phyloP scores from a whole-genome alignment of 345 rosid species.

The Gossypium australe region DNA sequence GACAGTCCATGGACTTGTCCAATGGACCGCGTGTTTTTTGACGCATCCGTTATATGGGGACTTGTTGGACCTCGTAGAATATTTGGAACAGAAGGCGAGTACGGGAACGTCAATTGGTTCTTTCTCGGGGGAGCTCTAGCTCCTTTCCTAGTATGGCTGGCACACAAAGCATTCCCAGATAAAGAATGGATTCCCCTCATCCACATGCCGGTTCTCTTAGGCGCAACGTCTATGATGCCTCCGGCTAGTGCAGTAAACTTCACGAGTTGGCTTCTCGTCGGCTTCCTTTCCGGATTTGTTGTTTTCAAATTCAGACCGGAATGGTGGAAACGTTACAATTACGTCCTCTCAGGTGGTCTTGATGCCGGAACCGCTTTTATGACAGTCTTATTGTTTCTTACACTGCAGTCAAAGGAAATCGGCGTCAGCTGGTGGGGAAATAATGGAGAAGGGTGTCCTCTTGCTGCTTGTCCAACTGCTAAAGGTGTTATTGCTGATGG shows the following conservation, averaged over 20 bases:
- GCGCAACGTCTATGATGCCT: slow-evolving; percentile 67
- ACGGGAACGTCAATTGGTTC: slow-evolving; percentile 61
- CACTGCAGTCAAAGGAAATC: slow-evolving; percentile 39
- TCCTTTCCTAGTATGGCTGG: slow-evolving; percentile 60
- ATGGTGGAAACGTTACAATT: slow-evolving; percentile 67
- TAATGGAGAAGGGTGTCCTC: slow-evolving; percentile 45
- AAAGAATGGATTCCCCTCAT: slow-evolving; percentile 50
- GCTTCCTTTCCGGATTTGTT: slow-evolving; percentile 50
- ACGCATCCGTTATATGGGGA: slow-evolving; percentile 85
- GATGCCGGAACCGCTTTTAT: slow-evolving; percentile 81
- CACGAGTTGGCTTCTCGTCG: slow-evolving; percentile 61
- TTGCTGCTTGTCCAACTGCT: slow-evolving; percentile 73
- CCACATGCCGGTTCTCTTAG: slow-evolving; percentile 65
- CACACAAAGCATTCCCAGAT: slow-evolving; percentile 54
- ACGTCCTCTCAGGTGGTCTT: slow-evolving; percentile 61
- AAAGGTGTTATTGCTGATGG: slow-evolving; percentile 43
- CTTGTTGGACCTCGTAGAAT: slow-evolving; percentile 77
- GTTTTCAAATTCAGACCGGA: slow-evolving; percentile 39
- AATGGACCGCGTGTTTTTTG: slow-evolving; percentile 56
- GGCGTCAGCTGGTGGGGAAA: slow-evolving; percentile 71
- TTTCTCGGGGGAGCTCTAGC: slow-evolving; percentile 60
- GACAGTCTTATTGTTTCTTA: slow-evolving; percentile 46
- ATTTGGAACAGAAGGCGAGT: slow-evolving; percentile 67
- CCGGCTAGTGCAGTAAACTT: slow-evolving; percentile 71
- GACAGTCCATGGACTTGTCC: slow-evolving; percentile 82